Conservation (phyloP, 768 basidiomycete genomes). For the Termitomyces titanicus region DNA sequence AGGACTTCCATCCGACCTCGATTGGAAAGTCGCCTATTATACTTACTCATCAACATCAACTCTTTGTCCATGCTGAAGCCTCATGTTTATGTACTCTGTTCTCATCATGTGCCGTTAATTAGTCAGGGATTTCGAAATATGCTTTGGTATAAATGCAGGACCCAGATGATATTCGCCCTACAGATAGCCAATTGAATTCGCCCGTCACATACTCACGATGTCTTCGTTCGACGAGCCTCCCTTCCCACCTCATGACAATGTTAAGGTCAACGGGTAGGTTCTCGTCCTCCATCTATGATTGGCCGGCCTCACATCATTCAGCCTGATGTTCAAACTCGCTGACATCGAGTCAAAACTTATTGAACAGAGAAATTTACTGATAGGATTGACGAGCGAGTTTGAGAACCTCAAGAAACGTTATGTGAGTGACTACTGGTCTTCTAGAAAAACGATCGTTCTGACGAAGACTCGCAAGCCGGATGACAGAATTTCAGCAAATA, state of each 20-base stretch:
- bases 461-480: background rate
- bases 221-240: background rate
- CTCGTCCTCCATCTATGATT: background rate
- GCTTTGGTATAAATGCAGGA: background rate
- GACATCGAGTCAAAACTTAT: constrained; percentile 4
- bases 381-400: background rate
- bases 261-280: background rate
- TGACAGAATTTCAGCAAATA: background rate
- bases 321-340: constrained; percentile 2
- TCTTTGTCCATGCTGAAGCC: background rate
- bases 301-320: background rate
- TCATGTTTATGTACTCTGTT: background rate
- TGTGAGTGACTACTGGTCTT: background rate
- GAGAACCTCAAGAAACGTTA: constrained; percentile 2
- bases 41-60: background rate
- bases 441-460: background rate
- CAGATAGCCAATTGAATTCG: background rate
- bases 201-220: background rate
- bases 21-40: background rate
- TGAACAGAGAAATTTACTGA: constrained; percentile 1
- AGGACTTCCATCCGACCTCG: background rate
- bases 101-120: background rate
- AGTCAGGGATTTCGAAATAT: background rate
- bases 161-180: background rate
- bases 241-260: constrained; percentile 4